Conservation (phyloP, 441 rosid genomes). For the Metrosideros polymorpha region DNA sequence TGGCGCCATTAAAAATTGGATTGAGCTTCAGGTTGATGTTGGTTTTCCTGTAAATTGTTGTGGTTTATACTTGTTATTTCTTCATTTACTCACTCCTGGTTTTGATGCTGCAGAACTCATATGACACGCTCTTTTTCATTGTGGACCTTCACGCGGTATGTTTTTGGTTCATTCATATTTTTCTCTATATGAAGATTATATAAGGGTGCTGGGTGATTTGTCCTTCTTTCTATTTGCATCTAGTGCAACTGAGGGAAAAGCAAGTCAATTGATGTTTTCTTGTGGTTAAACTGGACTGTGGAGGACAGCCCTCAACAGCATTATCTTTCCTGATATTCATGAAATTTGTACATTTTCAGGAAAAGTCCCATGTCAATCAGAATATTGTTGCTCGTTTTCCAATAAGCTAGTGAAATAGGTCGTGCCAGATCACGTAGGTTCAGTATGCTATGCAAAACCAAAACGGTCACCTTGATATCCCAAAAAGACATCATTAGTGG, state of each 20-base stretch:
- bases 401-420: background rate
- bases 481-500: background rate
- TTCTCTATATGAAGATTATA: background rate
- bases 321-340: background rate
- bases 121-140: slow-evolving; percentile 77
- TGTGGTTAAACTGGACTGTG: background rate
- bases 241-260: background rate
- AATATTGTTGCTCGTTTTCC: background rate
- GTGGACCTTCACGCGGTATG: slow-evolving; percentile 92
- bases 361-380: background rate
- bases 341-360: background rate
- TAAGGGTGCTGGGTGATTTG: background rate
- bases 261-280: background rate
- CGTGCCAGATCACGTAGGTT: background rate
- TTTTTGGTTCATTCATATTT: background rate
- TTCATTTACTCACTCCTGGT: slow-evolving; percentile 4
- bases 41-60: background rate
- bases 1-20: slow-evolving; percentile 88
- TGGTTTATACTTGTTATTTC: background rate
- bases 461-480: background rate
- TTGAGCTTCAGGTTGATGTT: slow-evolving; percentile 57
- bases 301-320: background rate
- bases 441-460: background rate
- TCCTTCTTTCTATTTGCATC: background rate
- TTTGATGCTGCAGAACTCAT: slow-evolving; percentile 51